These are phyloP conservation scores for Thinopyrum elongatum DNA, from an alignment of 176 grass and related monocot species.

Conservation along the genomic window DNA sequence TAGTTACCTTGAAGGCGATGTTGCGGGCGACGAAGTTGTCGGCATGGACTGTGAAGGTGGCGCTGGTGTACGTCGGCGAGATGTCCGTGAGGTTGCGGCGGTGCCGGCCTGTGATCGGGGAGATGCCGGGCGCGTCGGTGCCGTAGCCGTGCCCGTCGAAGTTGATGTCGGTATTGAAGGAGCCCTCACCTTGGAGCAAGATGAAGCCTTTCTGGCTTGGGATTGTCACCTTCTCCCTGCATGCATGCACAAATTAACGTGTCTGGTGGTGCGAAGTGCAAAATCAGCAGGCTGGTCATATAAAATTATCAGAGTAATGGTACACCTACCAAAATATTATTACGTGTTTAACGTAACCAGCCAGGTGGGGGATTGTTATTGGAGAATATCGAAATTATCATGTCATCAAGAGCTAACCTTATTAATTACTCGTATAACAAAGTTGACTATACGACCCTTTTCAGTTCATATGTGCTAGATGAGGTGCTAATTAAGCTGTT, in stretches of 20 bases:
- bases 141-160: neutral
- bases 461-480: no score
- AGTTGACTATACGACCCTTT: no score
- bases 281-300: no score
- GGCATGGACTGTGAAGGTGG: conserved; percentile 2
- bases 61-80: neutral
- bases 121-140: neutral
- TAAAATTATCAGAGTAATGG: no score
- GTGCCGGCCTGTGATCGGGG: neutral
- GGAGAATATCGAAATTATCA: no score
- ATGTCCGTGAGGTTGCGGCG: neutral
- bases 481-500: no score
- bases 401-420: no score
- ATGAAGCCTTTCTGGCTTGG: conserved; percentile 12
- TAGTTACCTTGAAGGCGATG: neutral
- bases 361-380: no score
- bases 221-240: conserved; percentile 7
- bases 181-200: neutral
- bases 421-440: no score
- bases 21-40: neutral
- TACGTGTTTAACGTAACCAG: no score
- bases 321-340: no score
- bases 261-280: no score
- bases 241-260: neutral
- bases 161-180: neutral